Base-by-base conservation (phyloP, 208 protist species). In the Strigomonas oncopelti region DNA sequence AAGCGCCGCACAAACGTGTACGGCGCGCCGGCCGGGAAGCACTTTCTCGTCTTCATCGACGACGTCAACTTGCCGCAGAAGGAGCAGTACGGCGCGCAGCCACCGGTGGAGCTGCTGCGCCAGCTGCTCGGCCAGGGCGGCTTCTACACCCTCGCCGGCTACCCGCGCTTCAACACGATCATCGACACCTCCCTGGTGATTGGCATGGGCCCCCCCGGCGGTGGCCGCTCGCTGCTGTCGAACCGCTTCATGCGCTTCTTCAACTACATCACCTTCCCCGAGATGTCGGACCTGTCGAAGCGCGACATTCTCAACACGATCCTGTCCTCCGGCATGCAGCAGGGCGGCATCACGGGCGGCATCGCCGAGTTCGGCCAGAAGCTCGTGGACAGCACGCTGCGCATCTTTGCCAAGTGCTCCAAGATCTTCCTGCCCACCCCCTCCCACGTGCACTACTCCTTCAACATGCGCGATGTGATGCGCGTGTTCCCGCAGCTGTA, bases 381-480 rank as follows among this genome's bases (percentile, higher is more conserved):
- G 1, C 72, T 99, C 31, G 88, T 98, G 5, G 81, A 93, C 22
- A 84, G 87, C 20, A 98, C 97, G 18, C 79, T 99, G 48, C 72
- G 84, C 8, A 64, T 99, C 13, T 99, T 99, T 78, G 77, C 91
- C 45, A 83, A 83, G 38, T 95, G 97, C 74, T 69, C 71, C 31
- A 94, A 91, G 65, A 70, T 81, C 22, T 94, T 99, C 45, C 70
- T 99, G 22, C 98, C 98, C 25, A 99, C 96, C 5, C 98, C 98
- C 16, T 87, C 94, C 8, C 98, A 99, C 68, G 94, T 97, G 36
- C 98, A 99, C 75, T 99, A 99, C 80, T 97, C 96, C 8, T 99
- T 99, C 85, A 99, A 99, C 84, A 88, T 99, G 85, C 92, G 98
- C 20, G 98, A 99, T 78, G 78, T 99, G 9, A 92, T 96, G 74